Evolutionary conservation across 345 rosid genomes (phyloP).

Genomic region (Eucalyptus guilfoylei): DNA sequence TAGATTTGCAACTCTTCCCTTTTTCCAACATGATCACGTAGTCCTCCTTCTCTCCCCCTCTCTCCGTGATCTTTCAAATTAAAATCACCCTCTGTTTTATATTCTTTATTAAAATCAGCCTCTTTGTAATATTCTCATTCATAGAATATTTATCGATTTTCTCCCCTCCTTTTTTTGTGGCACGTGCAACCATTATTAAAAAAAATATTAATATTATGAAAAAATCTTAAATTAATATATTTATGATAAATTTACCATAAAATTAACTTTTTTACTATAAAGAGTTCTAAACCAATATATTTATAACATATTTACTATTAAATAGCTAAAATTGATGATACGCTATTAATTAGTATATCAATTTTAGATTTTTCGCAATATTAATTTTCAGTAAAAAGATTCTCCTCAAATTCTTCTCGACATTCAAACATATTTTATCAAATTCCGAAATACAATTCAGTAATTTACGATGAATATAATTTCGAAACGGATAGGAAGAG

Average conservation of each 20-base stretch:
- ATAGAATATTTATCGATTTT: no score
- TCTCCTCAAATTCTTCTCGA: not conserved
- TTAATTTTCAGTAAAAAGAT: not conserved
- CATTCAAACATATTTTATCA: not conserved
- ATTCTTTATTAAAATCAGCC: no score
- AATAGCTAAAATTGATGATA: rapidly evolving
- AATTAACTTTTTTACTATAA: no score
- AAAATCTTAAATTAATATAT: no score
- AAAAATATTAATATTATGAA: no score
- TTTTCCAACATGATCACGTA: not conserved
- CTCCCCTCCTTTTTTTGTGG: not conserved
- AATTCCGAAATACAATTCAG: not conserved
- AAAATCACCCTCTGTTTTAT: no score
- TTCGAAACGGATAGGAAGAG: not conserved
- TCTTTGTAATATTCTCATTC: no score
- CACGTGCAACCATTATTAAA: not conserved
- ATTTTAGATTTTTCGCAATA: no score
- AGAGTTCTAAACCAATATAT: rapidly evolving
- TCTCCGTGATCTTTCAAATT: not conserved
- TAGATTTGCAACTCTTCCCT: not conserved
- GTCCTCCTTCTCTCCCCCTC: not conserved
- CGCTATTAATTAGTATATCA: no score
- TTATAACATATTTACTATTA: no score
- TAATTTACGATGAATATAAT: not conserved
- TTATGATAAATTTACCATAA: no score